Base-by-base conservation (phyloP, 208 protist species). In the Crithidia sp. region DNA sequence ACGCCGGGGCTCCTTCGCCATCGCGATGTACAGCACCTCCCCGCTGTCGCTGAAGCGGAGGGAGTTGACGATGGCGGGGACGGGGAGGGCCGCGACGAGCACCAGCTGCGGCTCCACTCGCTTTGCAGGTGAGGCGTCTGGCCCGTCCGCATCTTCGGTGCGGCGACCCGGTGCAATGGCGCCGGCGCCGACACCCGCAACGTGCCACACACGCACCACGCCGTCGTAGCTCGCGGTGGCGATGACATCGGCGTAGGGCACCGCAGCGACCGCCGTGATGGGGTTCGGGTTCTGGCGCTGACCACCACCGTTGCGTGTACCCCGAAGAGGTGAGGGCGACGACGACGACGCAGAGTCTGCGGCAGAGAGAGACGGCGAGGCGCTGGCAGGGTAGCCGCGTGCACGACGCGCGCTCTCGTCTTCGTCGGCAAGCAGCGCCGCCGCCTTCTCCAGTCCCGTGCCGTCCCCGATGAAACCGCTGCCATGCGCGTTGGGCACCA, bases 221-320 rank as follows among this genome's bases (percentile, higher is more conserved):
- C 91, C 93, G 59, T 96, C 91, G 75, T 94, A 96, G 79, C 91
- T 94, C n/a, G 85, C 93, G 7, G 89, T 90, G 16, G 90, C 91
- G 7, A 89, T 78, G 41, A 96, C 66, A 62, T 97, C 90, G 7
- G 88, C 77, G 77, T 96, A 95, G 50, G 93, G 87, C 41, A 95
- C 86, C 0, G 89, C 81, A 0, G 91, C 93, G 7, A 97, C 81
- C 5, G 93, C 88, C 19, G 88, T 94, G 74, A 97, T 95, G 39
- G 89, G 86, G 62, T 97, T 97, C 5, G 91, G 76, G 65, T 80
- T 86, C 39, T 66, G 73, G n/a, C 54, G 69, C 10, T 40, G 41
- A 39, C 50, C 52, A 9, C 13, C 55, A 17, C 0, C 47, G 45
- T 49, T 49, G 45, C 28, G 28, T 28, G 28, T 28, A 28, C 28